Conservation (phyloP, 148 eudicot species). For the Diospyros lotus region DNA sequence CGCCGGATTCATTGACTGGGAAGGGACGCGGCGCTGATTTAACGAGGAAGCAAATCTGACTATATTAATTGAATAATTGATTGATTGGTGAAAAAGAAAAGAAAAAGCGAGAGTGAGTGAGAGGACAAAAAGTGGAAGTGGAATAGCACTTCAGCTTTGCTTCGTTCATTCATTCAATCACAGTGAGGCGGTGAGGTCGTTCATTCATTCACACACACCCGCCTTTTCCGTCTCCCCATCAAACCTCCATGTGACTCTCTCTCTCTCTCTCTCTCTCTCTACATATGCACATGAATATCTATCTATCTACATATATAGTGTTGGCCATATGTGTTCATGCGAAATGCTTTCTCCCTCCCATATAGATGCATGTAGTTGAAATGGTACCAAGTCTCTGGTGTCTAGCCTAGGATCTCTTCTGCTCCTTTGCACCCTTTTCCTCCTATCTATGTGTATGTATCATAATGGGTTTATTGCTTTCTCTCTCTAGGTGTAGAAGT, state of each 20-base stretch:
- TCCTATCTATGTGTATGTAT: too few species aligned
- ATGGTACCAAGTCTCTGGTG: background rate
- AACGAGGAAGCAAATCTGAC: too few species aligned
- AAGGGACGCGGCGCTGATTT: too few species aligned
- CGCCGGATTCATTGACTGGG: too few species aligned
- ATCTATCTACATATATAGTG: background rate
- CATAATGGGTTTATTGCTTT: background rate
- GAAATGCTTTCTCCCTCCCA: background rate
- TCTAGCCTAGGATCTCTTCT: background rate
- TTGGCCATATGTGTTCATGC: background rate
- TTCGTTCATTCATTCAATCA: background rate
- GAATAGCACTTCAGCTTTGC: background rate
- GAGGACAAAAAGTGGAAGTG: background rate
- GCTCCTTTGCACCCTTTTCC: too few species aligned
- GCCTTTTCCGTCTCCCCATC: background rate
- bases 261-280: conserved; percentile 4
- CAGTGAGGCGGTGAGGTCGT: background rate
- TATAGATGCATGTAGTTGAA: background rate
- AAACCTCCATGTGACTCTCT: conserved; percentile 2
- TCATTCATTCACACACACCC: conserved; percentile 5
- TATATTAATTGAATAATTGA: background rate
- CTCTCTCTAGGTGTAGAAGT: background rate
- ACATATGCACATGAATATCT: background rate
- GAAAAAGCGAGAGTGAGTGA: background rate
- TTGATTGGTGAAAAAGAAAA: background rate